These are phyloP conservation scores for Alternaria arbusti DNA, from an alignment of 2,329 filamentous ascomycete genomes.

Conservation along the genomic window DNA sequence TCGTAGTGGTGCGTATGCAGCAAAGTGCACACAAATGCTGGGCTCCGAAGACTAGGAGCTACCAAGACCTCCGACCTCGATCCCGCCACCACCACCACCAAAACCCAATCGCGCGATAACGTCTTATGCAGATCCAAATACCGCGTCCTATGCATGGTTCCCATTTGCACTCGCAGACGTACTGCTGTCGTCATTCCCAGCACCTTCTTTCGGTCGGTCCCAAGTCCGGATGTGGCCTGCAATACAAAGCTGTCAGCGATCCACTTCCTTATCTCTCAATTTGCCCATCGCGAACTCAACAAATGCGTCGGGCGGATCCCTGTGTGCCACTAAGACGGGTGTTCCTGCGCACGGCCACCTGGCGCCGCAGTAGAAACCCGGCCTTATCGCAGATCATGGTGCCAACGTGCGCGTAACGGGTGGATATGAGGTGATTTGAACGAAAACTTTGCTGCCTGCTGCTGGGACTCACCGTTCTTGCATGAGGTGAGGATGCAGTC, in stretches of 20 bases:
- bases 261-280: constrained; percentile 25
- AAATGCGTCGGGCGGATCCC: constrained; percentile 12
- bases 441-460: constrained; percentile 17
- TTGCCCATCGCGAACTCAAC: constrained; percentile 19
- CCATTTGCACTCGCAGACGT: constrained; percentile 33
- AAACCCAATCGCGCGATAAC: neutral
- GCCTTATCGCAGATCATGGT: constrained; percentile 29
- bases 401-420: constrained; percentile 11
- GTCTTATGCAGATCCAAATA: neutral
- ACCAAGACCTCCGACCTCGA: neutral
- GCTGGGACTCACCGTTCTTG: constrained; percentile 73
- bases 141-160: constrained; percentile 11
- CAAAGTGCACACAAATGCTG: too few species aligned
- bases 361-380: constrained; percentile 20
- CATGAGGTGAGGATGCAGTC: constrained; percentile 92
- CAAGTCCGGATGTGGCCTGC: constrained; percentile 78
- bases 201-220: constrained; percentile 66
- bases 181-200: constrained; percentile 42
- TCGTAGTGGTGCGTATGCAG: neutral
- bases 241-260: constrained; percentile 22
- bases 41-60: too few species aligned
- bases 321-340: constrained; percentile 18
- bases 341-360: constrained; percentile 34
- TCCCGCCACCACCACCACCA: neutral
- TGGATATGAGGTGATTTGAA: constrained; percentile 11